Base-by-base conservation (phyloP, 306 rosid genomes). In the Vigna nakashimae region DNA sequence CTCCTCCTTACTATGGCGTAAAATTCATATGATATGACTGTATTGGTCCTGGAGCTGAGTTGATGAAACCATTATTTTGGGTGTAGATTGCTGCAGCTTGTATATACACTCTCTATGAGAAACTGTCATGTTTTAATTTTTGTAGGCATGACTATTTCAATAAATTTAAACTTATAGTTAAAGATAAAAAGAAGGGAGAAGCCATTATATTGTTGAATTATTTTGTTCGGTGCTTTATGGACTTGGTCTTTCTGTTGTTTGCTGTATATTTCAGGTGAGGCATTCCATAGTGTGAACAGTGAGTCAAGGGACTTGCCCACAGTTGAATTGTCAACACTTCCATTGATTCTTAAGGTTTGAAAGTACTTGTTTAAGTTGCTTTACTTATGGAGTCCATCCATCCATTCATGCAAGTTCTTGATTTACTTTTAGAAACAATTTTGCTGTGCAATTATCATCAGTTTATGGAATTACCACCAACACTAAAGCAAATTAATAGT, bases 221-320 rank as follows among this genome's bases (percentile, higher is more conserved):
- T 30, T 22, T 48, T 55, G 57, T 53, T 75, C 10, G 34, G 13
- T 68, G 34, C 24, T 73, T 69, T 81, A 56, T 80, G 72, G 62
- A 51, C 66, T 63, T 74, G 60, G 55, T 72, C 52, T 55, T 7
- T 18, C 70, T 7, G 43, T 63, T 7, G 43, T 63, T 42, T 65
- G 9, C 56, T 72, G 17, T 72, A 38, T 62, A 36, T 85, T 51
- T 82, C 76, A 94, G 98, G 82, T 63, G 98, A 88, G 76, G 78
- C 98, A 73, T 90, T 88, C 84, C 96, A 90, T 69, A 80, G 86
- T 79, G 85, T 86, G 65, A 94, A 86, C 77, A 84, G 91, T 65
- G 97, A 92, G 87, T 78, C 92, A 65, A 94, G 91, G 83, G 98
- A 94, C 73, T 88, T 92, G 84, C 98, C 98, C 48, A 90, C 87